Conservation (phyloP, 345 rosid genomes). For the Heritiera littoralis region DNA sequence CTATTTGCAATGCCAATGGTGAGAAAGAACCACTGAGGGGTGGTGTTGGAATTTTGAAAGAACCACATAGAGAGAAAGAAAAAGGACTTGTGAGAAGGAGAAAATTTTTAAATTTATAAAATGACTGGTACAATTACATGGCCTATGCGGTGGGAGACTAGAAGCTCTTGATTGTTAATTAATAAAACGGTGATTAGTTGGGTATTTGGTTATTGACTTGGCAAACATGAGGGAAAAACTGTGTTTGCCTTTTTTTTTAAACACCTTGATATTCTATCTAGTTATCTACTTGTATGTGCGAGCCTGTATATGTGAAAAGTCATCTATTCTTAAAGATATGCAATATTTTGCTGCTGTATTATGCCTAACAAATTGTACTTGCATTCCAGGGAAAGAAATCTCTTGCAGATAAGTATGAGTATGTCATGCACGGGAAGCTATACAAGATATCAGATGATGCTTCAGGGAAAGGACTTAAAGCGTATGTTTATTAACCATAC, state of each 20-base stretch:
- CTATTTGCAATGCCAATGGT: not conserved
- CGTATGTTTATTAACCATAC: constrained; percentile 44
- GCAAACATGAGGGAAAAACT: no score
- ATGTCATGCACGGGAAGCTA: constrained; percentile 87
- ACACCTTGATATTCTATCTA: not conserved
- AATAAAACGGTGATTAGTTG: not conserved
- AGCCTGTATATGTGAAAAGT: not conserved
- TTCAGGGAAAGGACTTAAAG: constrained; percentile 58
- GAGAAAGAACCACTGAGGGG: not conserved
- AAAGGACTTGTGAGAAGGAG: not conserved
- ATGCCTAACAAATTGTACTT: not conserved
- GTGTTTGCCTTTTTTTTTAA: no score
- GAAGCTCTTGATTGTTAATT: not conserved
- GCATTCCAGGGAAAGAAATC: constrained; percentile 64
- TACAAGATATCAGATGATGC: constrained; percentile 79
- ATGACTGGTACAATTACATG: no score
- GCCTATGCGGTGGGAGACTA: not conserved
- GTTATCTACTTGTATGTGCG: not conserved
- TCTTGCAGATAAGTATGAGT: constrained; percentile 87
- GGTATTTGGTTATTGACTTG: not conserved
- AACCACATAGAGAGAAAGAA: not conserved
- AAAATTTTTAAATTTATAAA: no score
- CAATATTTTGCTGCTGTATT: not conserved
- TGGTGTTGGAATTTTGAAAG: no score
- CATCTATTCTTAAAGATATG: not conserved